Conservation (phyloP, 305 asterid species). For the Lippia alba region DNA sequence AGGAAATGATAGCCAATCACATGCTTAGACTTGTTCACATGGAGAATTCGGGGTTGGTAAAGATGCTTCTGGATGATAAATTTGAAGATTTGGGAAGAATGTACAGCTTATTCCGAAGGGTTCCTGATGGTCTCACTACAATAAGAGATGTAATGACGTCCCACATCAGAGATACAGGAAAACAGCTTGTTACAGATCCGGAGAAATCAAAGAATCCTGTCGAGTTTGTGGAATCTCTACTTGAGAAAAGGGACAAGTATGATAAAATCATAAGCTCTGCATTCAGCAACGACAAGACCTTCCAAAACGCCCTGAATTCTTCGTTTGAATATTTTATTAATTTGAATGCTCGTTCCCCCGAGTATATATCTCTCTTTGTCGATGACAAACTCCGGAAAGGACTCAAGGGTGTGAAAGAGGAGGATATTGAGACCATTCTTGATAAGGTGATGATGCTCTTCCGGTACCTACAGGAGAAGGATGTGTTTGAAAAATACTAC, state of each 20-base stretch:
- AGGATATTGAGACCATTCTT: constrained; percentile 52
- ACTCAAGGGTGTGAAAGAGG: constrained; percentile 60
- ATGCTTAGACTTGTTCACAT: constrained; percentile 60
- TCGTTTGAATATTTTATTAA: constrained; percentile 60
- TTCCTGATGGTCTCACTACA: constrained; percentile 46
- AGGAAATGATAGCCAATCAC: constrained; percentile 66
- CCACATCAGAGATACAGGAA: constrained; percentile 54
- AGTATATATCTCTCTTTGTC: constrained; percentile 57
- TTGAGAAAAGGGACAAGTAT: constrained; percentile 50
- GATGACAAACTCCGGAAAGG: constrained; percentile 59
- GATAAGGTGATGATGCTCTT: constrained; percentile 66
- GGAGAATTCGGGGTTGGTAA: constrained; percentile 61
- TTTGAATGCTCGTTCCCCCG: constrained; percentile 57
- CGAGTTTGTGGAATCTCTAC: constrained; percentile 54
- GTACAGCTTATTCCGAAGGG: constrained; percentile 55
- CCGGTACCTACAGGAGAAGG: constrained; percentile 68
- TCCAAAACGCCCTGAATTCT: constrained; percentile 60
- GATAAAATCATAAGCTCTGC: constrained; percentile 53
- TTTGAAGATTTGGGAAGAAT: constrained; percentile 53
- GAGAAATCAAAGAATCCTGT: constrained; percentile 59
- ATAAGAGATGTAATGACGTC: constrained; percentile 57
- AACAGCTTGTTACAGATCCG: constrained; percentile 57
- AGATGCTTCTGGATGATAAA: constrained; percentile 55
- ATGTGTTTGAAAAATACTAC: constrained; percentile 62
- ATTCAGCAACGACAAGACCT: constrained; percentile 56